A percentile compares a stretch with the other conserved stretches of the same genome.
These are phyloP conservation scores for Arthrobotrys conoides DNA, from an alignment of 2,329 filamentous ascomycete genomes.

Conservation along the genomic window DNA sequence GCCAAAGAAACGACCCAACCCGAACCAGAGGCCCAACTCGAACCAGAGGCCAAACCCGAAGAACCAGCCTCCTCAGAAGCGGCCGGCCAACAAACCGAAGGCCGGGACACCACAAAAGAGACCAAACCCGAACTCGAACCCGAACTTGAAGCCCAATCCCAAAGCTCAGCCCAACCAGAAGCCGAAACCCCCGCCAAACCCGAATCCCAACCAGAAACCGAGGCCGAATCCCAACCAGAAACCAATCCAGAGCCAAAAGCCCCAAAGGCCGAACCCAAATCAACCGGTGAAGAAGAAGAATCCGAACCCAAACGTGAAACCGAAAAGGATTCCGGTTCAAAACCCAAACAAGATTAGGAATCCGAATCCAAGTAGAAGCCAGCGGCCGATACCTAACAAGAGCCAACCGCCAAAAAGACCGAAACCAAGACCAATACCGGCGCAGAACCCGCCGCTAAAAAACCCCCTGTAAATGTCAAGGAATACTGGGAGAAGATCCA, in stretches of 20 bases:
- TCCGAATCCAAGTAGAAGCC: slow-evolving; percentile 38
- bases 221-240: slow-evolving; percentile 44
- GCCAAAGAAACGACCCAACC: slow-evolving; percentile 34
- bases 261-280: slow-evolving; percentile 32
- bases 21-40: slow-evolving; percentile 43
- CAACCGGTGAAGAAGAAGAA: slow-evolving; percentile 29
- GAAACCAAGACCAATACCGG: slow-evolving; percentile 42
- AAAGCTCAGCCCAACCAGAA: slow-evolving; percentile 44
- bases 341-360: slow-evolving; percentile 43
- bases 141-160: slow-evolving; percentile 29
- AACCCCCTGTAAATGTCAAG: slow-evolving; percentile 34
- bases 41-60: slow-evolving; percentile 48
- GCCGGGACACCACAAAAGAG: slow-evolving; percentile 29
- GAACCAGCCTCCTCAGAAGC: slow-evolving; percentile 37
- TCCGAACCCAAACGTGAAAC: slow-evolving; percentile 23
- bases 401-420: slow-evolving; percentile 40
- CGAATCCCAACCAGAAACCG: slow-evolving; percentile 23
- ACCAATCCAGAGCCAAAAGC: slow-evolving; percentile 25
- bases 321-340: slow-evolving; percentile 26
- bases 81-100: slow-evolving; percentile 35
- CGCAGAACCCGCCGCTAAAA: slow-evolving; percentile 43
- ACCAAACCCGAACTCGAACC: slow-evolving; percentile 12
- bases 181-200: slow-evolving; percentile 21
- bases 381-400: slow-evolving; percentile 36
- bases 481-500: slow-evolving; percentile 11